A percentile compares a stretch with the other conserved stretches of the same genome.
phyloP scores from a whole-genome alignment of 805 yeast genomes.

The Grigorovia transvaalensis region DNA sequence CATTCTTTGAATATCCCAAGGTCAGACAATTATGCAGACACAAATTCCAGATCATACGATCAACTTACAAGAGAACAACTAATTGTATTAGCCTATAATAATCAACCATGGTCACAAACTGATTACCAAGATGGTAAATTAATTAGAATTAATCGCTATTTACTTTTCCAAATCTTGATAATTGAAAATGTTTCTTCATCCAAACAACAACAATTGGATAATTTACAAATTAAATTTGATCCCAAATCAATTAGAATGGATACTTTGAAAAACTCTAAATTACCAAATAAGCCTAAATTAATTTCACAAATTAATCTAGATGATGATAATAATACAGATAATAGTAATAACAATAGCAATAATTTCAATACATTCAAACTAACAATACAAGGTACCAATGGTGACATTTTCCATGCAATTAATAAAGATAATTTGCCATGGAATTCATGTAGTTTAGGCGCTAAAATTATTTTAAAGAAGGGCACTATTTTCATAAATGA shows the following conservation, averaged over 20 bases:
- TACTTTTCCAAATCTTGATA: constrained; percentile 46
- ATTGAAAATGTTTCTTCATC: constrained; percentile 46
- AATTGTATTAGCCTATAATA: constrained; percentile 11
- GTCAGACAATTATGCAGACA: background rate
- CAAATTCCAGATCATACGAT: background rate
- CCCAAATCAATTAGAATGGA: constrained; percentile 54
- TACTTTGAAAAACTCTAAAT: constrained; percentile 29
- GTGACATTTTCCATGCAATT: constrained; percentile 45
- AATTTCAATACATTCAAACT: constrained; percentile 35
- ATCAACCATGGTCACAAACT: constrained; percentile 12
- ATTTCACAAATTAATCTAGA: constrained; percentile 43
- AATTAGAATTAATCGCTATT: constrained; percentile 19
- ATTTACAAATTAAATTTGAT: constrained; percentile 40
- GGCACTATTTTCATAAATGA: constrained; percentile 36
- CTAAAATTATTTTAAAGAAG: constrained; percentile 41
- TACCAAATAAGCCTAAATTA: constrained; percentile 19
- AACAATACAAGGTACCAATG: constrained; percentile 43
- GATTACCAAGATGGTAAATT: constrained; percentile 9
- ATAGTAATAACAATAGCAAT: background rate
- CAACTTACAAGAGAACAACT: constrained; percentile 9
- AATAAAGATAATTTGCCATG: constrained; percentile 47
- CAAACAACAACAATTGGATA: constrained; percentile 43
- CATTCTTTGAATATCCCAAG: constrained; percentile 4
- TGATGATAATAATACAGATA: constrained; percentile 13
- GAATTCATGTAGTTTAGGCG: constrained; percentile 43